Evolutionary conservation across 2,329 filamentous ascomycete species (phyloP).

Genomic region (Mycosphaerelloides madeirae): DNA sequence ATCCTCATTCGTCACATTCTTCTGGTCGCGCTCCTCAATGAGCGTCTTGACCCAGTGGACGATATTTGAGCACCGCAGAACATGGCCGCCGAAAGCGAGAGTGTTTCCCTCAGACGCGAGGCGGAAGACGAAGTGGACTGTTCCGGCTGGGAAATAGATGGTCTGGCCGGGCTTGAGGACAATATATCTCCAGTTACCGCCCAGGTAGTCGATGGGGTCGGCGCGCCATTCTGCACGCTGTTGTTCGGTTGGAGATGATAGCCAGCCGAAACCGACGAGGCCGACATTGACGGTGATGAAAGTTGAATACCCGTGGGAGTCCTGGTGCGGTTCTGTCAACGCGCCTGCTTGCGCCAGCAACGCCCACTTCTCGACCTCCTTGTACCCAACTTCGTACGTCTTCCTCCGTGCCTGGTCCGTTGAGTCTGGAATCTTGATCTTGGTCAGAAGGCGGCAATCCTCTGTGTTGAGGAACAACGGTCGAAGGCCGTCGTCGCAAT

Average conservation of each 20-base stretch:
- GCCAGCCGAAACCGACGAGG: constrained; percentile 30
- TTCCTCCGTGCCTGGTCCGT: constrained; percentile 25
- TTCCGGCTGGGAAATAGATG: constrained; percentile 31
- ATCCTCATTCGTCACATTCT: constrained; percentile 44
- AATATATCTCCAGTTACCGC: constrained; percentile 29
- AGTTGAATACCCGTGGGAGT: constrained; percentile 32
- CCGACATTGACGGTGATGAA: constrained; percentile 33
- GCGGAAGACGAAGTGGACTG: constrained; percentile 33
- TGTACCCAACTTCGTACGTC: constrained; percentile 28
- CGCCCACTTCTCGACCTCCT: constrained; percentile 34
- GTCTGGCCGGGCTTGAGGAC: constrained; percentile 29
- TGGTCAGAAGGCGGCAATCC: constrained; percentile 30
- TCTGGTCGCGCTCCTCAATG: constrained; percentile 40
- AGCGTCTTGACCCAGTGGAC: constrained; percentile 44
- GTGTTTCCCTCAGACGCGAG: constrained; percentile 27
- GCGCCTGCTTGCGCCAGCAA: constrained; percentile 32
- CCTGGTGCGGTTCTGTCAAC: constrained; percentile 32
- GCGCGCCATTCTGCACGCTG: constrained; percentile 25
- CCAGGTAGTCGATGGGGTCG: constrained; percentile 17
- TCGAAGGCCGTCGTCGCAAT: constrained; percentile 29
- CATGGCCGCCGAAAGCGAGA: constrained; percentile 32
- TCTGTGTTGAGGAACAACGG: constrained; percentile 30
- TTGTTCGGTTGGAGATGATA: constrained; percentile 22
- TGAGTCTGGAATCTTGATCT: constrained; percentile 27
- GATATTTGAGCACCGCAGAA: constrained; percentile 31